phyloP scores from a whole-genome alignment of 2,329 filamentous ascomycete genomes.

The Paramyrothecium roridum region DNA sequence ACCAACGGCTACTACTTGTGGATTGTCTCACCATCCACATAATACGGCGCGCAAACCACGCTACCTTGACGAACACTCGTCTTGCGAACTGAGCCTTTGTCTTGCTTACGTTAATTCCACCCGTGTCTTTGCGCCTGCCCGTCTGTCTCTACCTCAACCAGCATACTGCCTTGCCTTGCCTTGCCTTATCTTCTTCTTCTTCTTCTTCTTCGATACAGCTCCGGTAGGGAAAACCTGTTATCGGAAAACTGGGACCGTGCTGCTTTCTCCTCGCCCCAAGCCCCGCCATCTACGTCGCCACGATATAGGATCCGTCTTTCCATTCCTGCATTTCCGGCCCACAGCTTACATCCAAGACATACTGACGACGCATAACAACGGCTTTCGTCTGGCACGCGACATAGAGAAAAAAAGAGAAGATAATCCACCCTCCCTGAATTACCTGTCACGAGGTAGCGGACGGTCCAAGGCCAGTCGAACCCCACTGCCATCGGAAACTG shows the following conservation, averaged over 20 bases:
- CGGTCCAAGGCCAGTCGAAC: background rate
- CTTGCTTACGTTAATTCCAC: background rate
- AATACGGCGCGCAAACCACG: too few relatives aligned
- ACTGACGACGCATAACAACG: background rate
- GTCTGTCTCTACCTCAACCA: background rate
- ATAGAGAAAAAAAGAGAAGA: background rate
- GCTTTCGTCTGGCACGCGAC: background rate
- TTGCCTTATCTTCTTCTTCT: too few relatives aligned
- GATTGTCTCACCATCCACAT: too few relatives aligned
- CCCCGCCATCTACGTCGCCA: background rate
- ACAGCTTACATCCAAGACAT: background rate
- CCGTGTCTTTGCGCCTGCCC: background rate
- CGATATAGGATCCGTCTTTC: background rate
- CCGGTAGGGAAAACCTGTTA: too few relatives aligned
- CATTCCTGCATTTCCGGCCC: background rate
- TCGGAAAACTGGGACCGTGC: background rate
- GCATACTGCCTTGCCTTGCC: background rate
- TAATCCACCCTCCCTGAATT: background rate
- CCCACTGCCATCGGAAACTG: background rate
- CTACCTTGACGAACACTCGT: too few relatives aligned
- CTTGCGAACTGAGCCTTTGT: too few relatives aligned
- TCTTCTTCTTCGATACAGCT: too few relatives aligned
- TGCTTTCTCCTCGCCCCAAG: background rate
- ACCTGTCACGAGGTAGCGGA: slow-evolving; percentile 1
- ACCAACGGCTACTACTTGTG: too few relatives aligned